Evolutionary conservation across 2,329 filamentous ascomycete species (phyloP).

Genomic region (Pseudogymnoascus sp.): DNA sequence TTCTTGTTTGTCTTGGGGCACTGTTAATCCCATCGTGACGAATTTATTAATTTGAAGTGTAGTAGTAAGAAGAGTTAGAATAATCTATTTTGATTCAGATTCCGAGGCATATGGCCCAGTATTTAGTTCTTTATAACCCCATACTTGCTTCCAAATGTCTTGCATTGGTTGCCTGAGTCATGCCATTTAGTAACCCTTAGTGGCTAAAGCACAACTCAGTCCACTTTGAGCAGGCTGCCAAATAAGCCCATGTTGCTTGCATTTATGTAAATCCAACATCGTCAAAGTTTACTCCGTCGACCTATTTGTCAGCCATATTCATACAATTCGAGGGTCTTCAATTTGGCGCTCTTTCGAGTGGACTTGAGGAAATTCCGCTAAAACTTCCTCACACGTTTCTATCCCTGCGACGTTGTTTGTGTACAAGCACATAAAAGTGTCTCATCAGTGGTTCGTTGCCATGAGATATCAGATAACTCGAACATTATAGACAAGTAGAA

Average conservation of each 20-base stretch:
- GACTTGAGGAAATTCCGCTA: background rate
- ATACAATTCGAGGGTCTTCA: background rate
- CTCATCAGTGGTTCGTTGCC: background rate
- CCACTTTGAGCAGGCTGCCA: background rate
- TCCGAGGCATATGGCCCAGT: background rate
- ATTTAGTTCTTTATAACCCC: background rate
- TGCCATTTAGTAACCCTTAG: background rate
- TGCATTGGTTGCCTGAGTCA: background rate
- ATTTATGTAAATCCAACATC: background rate
- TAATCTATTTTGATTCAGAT: background rate
- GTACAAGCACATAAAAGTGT: background rate
- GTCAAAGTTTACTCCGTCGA: background rate
- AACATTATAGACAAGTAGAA: background rate
- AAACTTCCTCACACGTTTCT: background rate
- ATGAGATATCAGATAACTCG: background rate
- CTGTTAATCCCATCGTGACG: background rate
- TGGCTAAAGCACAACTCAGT: background rate
- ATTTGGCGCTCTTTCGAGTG: background rate
- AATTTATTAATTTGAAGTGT: background rate
- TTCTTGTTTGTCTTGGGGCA: constrained; percentile 11
- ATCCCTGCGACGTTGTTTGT: background rate
- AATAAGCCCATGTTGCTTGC: background rate
- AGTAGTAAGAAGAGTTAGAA: background rate
- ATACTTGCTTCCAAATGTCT: background rate
- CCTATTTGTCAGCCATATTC: background rate